A percentile compares a stretch with the other conserved stretches of the same genome.
Evolutionary conservation across 2,329 filamentous ascomycete species (phyloP).

Genomic region (Dothistroma pini): DNA sequence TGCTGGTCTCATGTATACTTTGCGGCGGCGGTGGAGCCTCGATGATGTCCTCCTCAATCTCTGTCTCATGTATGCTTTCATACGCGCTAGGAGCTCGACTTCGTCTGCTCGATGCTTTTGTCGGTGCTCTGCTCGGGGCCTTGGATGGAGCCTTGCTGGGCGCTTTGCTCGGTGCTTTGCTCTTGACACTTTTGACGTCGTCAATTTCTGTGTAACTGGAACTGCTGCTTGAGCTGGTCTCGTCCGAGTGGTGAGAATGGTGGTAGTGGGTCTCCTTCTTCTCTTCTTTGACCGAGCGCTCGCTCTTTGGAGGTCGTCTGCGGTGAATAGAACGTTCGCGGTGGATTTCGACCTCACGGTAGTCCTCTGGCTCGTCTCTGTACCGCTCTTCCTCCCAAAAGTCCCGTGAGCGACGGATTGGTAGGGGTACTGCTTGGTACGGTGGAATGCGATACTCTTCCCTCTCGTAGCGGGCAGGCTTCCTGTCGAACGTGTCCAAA

Average conservation of each 20-base stretch:
- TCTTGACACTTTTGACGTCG: slow-evolving; percentile 12
- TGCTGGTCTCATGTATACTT: slow-evolving; percentile 18
- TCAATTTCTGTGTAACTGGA: slow-evolving; percentile 33
- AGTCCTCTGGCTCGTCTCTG: slow-evolving; percentile 41
- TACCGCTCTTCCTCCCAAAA: slow-evolving; percentile 61
- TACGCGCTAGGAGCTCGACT: slow-evolving; percentile 16
- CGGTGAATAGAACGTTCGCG: slow-evolving; percentile 43
- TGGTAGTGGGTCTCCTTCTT: slow-evolving; percentile 9
- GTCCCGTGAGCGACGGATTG: slow-evolving; percentile 56
- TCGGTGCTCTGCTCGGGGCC: slow-evolving; percentile 12
- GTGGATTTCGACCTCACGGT: slow-evolving; percentile 48
- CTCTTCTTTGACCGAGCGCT: slow-evolving; percentile 17
- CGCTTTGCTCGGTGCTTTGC: slow-evolving; percentile 11
- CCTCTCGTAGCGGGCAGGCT: slow-evolving; percentile 57
- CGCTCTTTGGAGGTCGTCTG: slow-evolving; percentile 23
- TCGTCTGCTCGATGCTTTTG: slow-evolving; percentile 18
- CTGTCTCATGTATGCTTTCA: slow-evolving; percentile 26
- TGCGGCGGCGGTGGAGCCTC: slow-evolving; percentile 15
- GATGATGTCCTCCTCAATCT: slow-evolving; percentile 19
- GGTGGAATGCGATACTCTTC: slow-evolving; percentile 62
- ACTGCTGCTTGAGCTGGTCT: slow-evolving; percentile 26
- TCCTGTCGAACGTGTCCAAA: slow-evolving; percentile 83
- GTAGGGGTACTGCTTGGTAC: slow-evolving; percentile 67
- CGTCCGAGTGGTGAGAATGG: slow-evolving; percentile 1
- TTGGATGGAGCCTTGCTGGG: slow-evolving; percentile 16